Evolutionary conservation across 345 rosid species (phyloP), one percentile per base, ranked within the genome.

Genomic region (Litchi chinensis): DNA sequence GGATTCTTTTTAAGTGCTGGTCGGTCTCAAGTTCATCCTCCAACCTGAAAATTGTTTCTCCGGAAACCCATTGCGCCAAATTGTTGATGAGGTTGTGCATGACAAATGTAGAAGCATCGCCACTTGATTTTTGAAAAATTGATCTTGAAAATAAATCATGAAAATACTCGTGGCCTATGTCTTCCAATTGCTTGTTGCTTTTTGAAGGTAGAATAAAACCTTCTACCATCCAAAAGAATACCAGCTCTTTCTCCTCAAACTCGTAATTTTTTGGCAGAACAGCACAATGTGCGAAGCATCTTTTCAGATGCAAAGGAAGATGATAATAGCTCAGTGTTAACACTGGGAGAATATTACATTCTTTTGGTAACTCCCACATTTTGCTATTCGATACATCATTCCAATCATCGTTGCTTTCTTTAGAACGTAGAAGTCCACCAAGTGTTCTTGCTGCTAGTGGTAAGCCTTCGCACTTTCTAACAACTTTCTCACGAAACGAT

Each of bases 271-370:
- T 64, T 1, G 15, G 68, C 3, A 64, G 22, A 64, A 64, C 22
- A 2, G 39, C 39, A 62, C 87, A 83, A 63, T 65, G 71, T 0
- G 78, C 82, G 73, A 83, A 84, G 12, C 87, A 86, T 3, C 46
- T 79, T 50, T 77, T 86, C 65, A 86, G n/a, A 22, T 68, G 82
- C 0, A 76, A 24, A 10, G 87, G 70, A 8, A 87, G 74, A 76
- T 64, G 68, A 28, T 22, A 11, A 13, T 64, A 64, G 26, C 68
- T 64, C 40, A 64, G 9, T 3, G 5, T 8, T 11, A 64, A 8
- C 13, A 13, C 37, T 4, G 16, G 4, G 8, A 11, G 68, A 10
- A 64, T 64, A 3, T 64, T 13, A 24, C 68, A 22, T 24, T 64
- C 18, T 1, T 64, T 37, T 7, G 40, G 12, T 28, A 64, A 64